Evolutionary conservation across 129 eudicot genomes (phyloP).

Genomic region (Oenanthe sinensis): DNA sequence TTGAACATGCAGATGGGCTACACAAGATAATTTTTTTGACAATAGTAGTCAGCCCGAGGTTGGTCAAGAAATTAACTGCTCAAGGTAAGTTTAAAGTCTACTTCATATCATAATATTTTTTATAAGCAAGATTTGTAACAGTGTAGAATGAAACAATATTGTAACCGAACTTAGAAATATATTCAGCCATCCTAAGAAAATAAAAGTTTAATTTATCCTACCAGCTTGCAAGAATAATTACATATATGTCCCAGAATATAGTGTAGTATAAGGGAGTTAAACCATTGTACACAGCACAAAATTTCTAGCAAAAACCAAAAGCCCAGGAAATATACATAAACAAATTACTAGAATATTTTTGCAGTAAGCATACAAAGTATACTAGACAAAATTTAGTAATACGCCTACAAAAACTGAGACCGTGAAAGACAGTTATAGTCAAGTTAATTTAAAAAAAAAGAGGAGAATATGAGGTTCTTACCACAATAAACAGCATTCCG

Average conservation of each 20-base stretch:
- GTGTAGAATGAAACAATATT: background rate
- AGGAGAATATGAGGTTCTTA: slow-evolving; percentile 14
- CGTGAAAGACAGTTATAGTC: background rate
- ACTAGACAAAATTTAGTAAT: background rate
- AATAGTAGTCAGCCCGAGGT: background rate
- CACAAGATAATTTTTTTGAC: background rate
- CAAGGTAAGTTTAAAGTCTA: background rate
- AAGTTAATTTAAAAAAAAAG: background rate
- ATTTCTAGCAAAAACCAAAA: background rate
- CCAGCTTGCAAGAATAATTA: background rate
- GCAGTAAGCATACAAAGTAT: background rate
- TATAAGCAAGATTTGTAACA: background rate
- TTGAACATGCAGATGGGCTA: background rate
- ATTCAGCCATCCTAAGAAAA: background rate
- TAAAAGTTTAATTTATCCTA: background rate
- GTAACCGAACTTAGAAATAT: background rate
- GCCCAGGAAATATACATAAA: background rate
- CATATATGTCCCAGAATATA: background rate
- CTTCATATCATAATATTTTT: background rate
- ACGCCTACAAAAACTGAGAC: background rate
- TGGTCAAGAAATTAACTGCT: background rate
- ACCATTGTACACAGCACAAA: background rate
- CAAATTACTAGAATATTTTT: background rate
- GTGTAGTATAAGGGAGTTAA: background rate
- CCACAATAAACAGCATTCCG: slow-evolving; percentile 96